These are phyloP conservation scores for Falciphora oryzae DNA, from an alignment of 2,329 filamentous ascomycete genomes.

Conservation along the genomic window DNA sequence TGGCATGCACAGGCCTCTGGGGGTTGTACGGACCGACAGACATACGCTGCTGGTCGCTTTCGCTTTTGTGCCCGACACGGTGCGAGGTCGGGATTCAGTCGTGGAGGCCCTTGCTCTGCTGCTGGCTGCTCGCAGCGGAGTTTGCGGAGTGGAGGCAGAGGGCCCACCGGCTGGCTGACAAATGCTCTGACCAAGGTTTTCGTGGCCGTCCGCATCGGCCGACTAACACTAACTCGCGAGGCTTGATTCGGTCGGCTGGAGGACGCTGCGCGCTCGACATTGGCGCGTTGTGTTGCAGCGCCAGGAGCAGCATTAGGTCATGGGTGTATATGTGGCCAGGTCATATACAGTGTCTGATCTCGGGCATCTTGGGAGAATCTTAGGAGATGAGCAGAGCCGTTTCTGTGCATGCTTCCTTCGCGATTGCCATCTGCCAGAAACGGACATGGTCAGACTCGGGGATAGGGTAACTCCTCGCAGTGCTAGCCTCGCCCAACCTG, in stretches of 20 bases:
- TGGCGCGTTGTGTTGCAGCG: background rate
- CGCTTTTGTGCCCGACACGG: background rate
- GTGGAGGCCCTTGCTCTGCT: background rate
- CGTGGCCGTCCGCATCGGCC: background rate
- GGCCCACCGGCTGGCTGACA: background rate
- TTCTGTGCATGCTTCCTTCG: background rate
- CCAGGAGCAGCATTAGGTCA: background rate
- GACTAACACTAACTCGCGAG: background rate
- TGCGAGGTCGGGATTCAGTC: background rate
- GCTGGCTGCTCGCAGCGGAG: too few species aligned
- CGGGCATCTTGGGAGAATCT: background rate
- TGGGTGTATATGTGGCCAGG: background rate
- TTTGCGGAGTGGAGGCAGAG: background rate
- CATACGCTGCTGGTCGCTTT: background rate
- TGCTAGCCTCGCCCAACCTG: too few species aligned
- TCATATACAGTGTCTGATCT: background rate
- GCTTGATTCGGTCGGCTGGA: background rate
- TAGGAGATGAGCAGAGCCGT: too few species aligned
- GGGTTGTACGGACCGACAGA: background rate
- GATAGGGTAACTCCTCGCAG: background rate
- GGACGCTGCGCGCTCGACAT: background rate
- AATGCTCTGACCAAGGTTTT: background rate
- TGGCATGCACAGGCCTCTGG: background rate
- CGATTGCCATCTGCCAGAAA: background rate
- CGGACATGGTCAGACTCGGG: background rate